Evolutionary conservation across 2,329 filamentous ascomycete species (phyloP).

Genomic region (Tolypocladium sp.): DNA sequence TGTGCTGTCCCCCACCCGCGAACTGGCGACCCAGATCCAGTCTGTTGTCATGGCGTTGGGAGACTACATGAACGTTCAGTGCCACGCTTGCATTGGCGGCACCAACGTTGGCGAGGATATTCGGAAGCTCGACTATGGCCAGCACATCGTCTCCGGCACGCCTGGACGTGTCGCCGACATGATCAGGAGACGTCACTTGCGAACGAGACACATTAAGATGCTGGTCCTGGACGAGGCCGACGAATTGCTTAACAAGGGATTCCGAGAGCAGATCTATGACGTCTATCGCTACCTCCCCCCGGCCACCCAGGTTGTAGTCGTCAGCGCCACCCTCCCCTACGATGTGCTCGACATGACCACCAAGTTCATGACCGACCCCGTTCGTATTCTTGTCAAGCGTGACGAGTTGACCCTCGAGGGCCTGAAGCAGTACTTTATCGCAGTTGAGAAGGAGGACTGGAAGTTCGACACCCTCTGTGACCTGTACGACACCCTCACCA

Average conservation of each 20-base stretch:
- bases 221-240: conserved; percentile 53
- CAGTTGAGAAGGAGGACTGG: conserved; percentile 99
- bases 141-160: conserved; percentile 95
- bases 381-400: conserved; percentile 95
- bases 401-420: conserved; percentile 96
- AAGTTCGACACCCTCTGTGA: conserved; percentile 98
- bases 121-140: conserved; percentile 91
- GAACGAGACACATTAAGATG: conserved; percentile 57
- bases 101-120: conserved; percentile 98
- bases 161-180: conserved; percentile 79
- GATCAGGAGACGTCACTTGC: conserved; percentile 48
- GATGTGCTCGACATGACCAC: conserved; percentile 99
- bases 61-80: conserved; percentile 99
- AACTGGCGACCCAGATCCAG: conserved; percentile 96
- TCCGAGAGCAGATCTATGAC: conserved; percentile 98
- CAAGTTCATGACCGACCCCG: conserved; percentile 98
- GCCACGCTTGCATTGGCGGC: conserved; percentile 95
- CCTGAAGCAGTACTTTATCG: conserved; percentile 98
- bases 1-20: conserved; percentile 89
- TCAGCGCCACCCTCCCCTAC: conserved; percentile 93
- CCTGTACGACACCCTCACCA: conserved; percentile 96
- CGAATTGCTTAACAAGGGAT: conserved; percentile 77
- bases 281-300: conserved; percentile 95
- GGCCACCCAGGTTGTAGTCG: conserved; percentile 95
- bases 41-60: conserved; percentile 99